phyloP scores from a whole-genome alignment of 768 basidiomycete genomes.

The Pulveroboletus sp. region DNA sequence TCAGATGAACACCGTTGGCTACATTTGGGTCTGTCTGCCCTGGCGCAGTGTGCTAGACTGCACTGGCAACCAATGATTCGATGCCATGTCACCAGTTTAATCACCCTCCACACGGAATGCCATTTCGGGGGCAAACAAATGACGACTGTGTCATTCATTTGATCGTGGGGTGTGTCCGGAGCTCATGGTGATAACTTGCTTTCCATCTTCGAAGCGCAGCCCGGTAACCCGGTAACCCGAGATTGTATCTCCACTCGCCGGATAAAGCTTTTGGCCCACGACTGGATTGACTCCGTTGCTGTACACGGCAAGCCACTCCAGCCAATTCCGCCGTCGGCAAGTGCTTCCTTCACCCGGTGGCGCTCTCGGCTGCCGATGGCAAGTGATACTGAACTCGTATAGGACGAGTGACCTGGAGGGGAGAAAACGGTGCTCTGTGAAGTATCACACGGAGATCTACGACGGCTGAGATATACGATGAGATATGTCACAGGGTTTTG shows the following conservation, averaged over 20 bases:
- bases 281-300: neutral
- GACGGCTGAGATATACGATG: too few relatives aligned
- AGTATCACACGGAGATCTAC: too few relatives aligned
- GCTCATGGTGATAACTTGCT: neutral
- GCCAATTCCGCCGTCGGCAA: too few relatives aligned
- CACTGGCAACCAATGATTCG: slow-evolving; percentile 1
- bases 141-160: neutral
- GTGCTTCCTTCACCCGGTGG: neutral
- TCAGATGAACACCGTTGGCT: too few relatives aligned
- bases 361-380: too few relatives aligned
- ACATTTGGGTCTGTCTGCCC: too few relatives aligned
- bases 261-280: too few relatives aligned
- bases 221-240: neutral
- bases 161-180: neutral
- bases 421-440: neutral
- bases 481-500: too few relatives aligned
- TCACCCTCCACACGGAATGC: slow-evolving; percentile 21
- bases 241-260: too few relatives aligned
- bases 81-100: slow-evolving; percentile 38
- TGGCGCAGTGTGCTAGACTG: neutral
- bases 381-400: neutral
- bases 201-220: neutral
- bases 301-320: too few relatives aligned
- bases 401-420: neutral
- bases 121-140: neutral